A percentile compares a stretch with the other conserved stretches of the same genome.
Evolutionary conservation across 345 rosid species (phyloP).

Genomic region (Salix udensis): DNA sequence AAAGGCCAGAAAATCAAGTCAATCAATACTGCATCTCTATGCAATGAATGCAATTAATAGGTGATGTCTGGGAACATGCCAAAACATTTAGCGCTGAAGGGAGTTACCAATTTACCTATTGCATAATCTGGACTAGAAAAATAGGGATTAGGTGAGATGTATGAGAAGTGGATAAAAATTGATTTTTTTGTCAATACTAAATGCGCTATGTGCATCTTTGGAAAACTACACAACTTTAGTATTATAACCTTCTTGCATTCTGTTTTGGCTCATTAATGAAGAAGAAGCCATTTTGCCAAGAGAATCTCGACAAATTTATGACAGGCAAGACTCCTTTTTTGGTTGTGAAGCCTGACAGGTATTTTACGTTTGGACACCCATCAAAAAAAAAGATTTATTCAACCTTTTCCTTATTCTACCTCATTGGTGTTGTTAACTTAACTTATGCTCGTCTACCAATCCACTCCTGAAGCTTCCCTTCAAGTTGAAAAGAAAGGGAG

Average conservation of each 20-base stretch:
- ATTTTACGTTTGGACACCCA: background rate
- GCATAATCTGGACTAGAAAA: slow-evolving; percentile 7
- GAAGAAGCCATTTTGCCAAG: slow-evolving; percentile 14
- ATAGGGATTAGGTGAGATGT: slow-evolving; percentile 12
- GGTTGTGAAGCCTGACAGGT: slow-evolving; percentile 14
- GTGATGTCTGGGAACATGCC: slow-evolving; percentile 7
- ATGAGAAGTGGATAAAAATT: slow-evolving; percentile 10
- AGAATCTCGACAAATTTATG: slow-evolving; percentile 19
- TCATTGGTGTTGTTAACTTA: background rate
- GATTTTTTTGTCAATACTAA: slow-evolving; percentile 12
- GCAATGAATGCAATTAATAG: slow-evolving; percentile 22
- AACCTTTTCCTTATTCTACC: background rate
- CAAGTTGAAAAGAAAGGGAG: background rate
- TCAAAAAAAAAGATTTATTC: slow-evolving; percentile 6
- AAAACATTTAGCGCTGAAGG: slow-evolving; percentile 23
- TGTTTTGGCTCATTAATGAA: slow-evolving; percentile 22
- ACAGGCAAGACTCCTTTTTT: slow-evolving; percentile 10
- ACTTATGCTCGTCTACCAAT: background rate
- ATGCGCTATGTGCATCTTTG: slow-evolving; percentile 14
- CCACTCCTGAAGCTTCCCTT: slow-evolving; percentile 3
- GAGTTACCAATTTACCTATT: slow-evolving; percentile 1
- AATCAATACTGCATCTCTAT: slow-evolving; percentile 3
- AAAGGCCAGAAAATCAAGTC: slow-evolving; percentile 3
- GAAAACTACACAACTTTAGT: slow-evolving; percentile 19
- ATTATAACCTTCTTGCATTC: background rate